Evolutionary conservation across 2,329 filamentous ascomycete genomes (phyloP), one percentile per base, ranked within the genome.

Genomic region (Fusarium heterosporum): DNA sequence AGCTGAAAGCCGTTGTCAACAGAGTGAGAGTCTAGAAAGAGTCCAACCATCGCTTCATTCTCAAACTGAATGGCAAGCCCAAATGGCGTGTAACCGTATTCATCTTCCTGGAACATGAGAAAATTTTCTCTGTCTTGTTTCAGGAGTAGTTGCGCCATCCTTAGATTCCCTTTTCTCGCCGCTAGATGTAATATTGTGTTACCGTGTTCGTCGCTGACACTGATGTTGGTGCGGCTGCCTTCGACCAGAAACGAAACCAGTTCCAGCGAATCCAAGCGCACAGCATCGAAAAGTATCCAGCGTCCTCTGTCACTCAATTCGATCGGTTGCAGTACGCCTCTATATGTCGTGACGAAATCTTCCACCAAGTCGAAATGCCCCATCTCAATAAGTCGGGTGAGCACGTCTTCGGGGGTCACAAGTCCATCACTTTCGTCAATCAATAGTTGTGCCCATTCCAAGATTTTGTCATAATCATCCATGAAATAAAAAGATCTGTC

Each of bases 91-190:
- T 16, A 26, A 0, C 39, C 39, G 10, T n/a, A 4, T 13, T 8
- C 1, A 16, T 26, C 39, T 34, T n/a, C 13, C 19, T 5, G 3
- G 4, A 7, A 41, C 5, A 26, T 14, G 8, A 22, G 8, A 26
- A 26, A 12, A 1, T 26, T n/a, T 8, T 25, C 19, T 10, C 13
- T 41, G 25, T 41, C 39, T 9, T 6, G 5, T 6, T 16, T 13
- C 4, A 41, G 19, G 22, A 41, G 19, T 25, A 25, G 4, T 3
- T 16, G 4, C 1, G 12, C 39, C 39, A 25, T 26, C 5, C 13
- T 2, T 25, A 1, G 0, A 25, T 26, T 14, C 14, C 11, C 1
- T 3, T 16, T 2, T 8, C 0, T 4, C 17, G 25, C 19, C 39
- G 39, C 39, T 8, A 16, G 9, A 9, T 25, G 39, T 16, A 41